Base-by-base conservation (phyloP, 164 flowering plant species). In the Protea cynaroides region DNA sequence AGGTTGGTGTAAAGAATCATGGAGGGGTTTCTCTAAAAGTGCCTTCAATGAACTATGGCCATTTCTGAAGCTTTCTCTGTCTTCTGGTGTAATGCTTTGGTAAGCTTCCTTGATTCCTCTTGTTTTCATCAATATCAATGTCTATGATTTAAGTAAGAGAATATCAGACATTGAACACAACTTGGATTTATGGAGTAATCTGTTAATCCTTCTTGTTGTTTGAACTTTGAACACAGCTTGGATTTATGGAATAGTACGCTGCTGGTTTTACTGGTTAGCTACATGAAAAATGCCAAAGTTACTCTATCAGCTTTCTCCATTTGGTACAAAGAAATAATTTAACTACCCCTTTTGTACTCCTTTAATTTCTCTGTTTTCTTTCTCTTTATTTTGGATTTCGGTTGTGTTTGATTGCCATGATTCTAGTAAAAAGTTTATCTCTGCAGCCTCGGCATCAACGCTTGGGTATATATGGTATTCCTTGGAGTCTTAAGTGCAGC, bases 1-100 rank as follows among this genome's bases (percentile, higher is more conserved):
- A 0, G 80, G 80, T 52, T 73, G 81, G 74, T 81, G 84, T 43
- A 63, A 44, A 9, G 64, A 60, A 13, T 69, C 82, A 25, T 79
- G 82, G 82, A 76, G n/a, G 43, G 78, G 82, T 8, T 76, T 79
- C 51, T 46, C 76, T 24, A 59, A 17, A 29, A 57, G 62, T 50
- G 74, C 78, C 34, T 74, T 74, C 61, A 34, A 54, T 37, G 78
- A 71, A 36, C 59, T 74, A 7, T 15, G 12, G 36, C 66, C 71
- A 36, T 62, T 74, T 10, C 19, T 71, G 19, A 71, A 64, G 74
- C 78, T 74, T 61, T 74, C 78, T 2, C n/a, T 64, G 5, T 63
- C 78, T 18, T 74, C 74, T 12, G 77, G 78, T 51, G 61, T 67
- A 52, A 67, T 72, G 75, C 56, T 67, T 19, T 66, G 70, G 75